Evolutionary conservation across 805 yeast species (phyloP).

Genomic region (Wickerhamiella cacticola): DNA sequence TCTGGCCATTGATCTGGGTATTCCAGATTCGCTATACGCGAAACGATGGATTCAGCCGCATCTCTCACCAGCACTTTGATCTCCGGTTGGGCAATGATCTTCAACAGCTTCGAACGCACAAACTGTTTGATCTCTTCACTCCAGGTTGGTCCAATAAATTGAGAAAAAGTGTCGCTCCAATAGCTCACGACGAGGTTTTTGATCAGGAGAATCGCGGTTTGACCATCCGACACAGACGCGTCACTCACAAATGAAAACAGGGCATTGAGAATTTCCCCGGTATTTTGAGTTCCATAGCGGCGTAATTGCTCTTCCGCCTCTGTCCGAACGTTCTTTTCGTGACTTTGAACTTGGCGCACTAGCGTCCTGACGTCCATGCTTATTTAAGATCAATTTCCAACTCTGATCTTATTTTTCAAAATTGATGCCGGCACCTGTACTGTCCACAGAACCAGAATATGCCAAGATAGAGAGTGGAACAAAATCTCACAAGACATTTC

Average conservation of each 20-base stretch:
- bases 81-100: slow-evolving; percentile 37
- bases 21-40: slow-evolving; percentile 77
- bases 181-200: slow-evolving; percentile 55
- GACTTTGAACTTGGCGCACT: slow-evolving; percentile 8
- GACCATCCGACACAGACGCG: slow-evolving; percentile 26
- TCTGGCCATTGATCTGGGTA: slow-evolving; percentile 96
- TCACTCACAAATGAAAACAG: slow-evolving; percentile 14
- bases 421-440: slow-evolving; percentile 46
- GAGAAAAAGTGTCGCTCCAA: slow-evolving; percentile 78
- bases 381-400: neutral
- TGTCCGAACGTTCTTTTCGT: neutral
- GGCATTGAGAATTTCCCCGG: slow-evolving; percentile 16
- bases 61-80: slow-evolving; percentile 44
- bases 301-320: slow-evolving; percentile 9
- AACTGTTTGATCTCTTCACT: slow-evolving; percentile 38
- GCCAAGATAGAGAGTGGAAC: slow-evolving; percentile 30
- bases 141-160: slow-evolving; percentile 57
- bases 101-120: slow-evolving; percentile 42
- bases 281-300: neutral
- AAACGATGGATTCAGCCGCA: slow-evolving; percentile 60
- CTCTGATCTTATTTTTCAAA: neutral
- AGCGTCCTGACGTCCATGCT: slow-evolving; percentile 7
- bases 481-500: slow-evolving; percentile 9
- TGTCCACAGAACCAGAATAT: slow-evolving; percentile 66
- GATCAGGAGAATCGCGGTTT: slow-evolving; percentile 52